Percentiles rank a stretch among this genome's conserved stretches.
Conservation (phyloP, 1,139 yeast genomes). For the Hansenula sp. region DNA sequence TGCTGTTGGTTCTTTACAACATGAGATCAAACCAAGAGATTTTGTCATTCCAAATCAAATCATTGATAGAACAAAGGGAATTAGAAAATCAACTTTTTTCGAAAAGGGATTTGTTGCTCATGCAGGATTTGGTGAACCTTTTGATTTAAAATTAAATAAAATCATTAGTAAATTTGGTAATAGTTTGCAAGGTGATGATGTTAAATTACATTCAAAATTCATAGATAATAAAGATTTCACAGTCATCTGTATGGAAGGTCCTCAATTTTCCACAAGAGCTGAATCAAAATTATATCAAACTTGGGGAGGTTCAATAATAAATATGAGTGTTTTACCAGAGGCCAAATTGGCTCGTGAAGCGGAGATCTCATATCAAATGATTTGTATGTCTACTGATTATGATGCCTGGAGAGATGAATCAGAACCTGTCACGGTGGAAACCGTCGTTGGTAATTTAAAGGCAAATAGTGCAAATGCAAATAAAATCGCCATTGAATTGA, state of each 20-base stretch:
- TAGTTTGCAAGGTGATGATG: conserved; percentile 45
- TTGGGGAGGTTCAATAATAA: conserved; percentile 93
- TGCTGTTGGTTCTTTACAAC: conserved; percentile 94
- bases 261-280: conserved; percentile 97
- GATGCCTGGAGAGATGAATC: conserved; percentile 97
- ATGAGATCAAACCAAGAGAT: conserved; percentile 87
- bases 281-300: conserved; percentile 84
- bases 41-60: conserved; percentile 93
- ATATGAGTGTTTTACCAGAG: conserved; percentile 96
- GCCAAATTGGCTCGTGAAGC: conserved; percentile 96
- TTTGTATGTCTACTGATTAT: conserved; percentile 98
- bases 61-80: conserved; percentile 95
- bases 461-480: conserved; percentile 90
- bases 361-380: conserved; percentile 94
- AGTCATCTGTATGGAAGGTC: conserved; percentile 97
- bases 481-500: conserved; percentile 63
- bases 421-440: conserved; percentile 96
- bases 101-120: conserved; percentile 95
- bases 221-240: conserved; percentile 53
- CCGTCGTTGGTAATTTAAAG: conserved; percentile 85
- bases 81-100: conserved; percentile 85
- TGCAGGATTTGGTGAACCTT: conserved; percentile 96
- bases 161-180: conserved; percentile 56
- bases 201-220: conserved; percentile 32
- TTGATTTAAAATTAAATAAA: conserved; percentile 68